Evolutionary conservation across 768 basidiomycete species (phyloP), one percentile per base, ranked within the genome.

Genomic region (Mrakia hoshinonis): DNA sequence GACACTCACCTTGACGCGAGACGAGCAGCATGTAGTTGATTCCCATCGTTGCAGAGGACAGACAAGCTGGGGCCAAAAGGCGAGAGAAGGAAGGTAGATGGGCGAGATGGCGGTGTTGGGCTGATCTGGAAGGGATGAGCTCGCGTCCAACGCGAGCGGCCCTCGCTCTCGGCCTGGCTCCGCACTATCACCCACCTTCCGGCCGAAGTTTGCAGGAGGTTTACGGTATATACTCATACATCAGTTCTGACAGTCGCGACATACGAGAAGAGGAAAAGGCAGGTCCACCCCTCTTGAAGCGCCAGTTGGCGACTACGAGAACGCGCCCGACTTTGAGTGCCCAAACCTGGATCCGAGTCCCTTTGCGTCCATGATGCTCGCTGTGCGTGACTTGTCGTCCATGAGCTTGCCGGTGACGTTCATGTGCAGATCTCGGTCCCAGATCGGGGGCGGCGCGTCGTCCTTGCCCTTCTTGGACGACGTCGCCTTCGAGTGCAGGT

Each of bases 401-500:
- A 99, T 89, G 38, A 96, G 82, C 63, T 90, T 82, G 18, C 95
- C 94, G 1, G 87, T 87, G 4, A 95, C 76, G 2, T 84, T 85
- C 93, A 99, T 96, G 79, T 95, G 92, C 36, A 92, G 83, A 46
- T 86, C 82, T 76, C 91, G 92, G 75, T 99, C 95, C 95, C 95
- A 98, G 34, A 97, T 91, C 0, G 77, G 87, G 0, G 85, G 81
- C 0, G 84, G 81, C 39, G 85, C 84, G 39, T 86, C 85, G 34
- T 85, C 82, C 20, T 82, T 73, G 43, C 54, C 34, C n/a, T 81
- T 80, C 70, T 75, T 80, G 78, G 77, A 76, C 78, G 68, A 67
- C 68, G 22, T 73, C 58, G 69, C 73, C 26, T 74, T 66, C 20
- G 74, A 65, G 70, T 80, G 79, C 61, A 76, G 67, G 36, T 80